Base-by-base conservation (phyloP, 345 rosid genomes). In the Trapa bicornis region DNA sequence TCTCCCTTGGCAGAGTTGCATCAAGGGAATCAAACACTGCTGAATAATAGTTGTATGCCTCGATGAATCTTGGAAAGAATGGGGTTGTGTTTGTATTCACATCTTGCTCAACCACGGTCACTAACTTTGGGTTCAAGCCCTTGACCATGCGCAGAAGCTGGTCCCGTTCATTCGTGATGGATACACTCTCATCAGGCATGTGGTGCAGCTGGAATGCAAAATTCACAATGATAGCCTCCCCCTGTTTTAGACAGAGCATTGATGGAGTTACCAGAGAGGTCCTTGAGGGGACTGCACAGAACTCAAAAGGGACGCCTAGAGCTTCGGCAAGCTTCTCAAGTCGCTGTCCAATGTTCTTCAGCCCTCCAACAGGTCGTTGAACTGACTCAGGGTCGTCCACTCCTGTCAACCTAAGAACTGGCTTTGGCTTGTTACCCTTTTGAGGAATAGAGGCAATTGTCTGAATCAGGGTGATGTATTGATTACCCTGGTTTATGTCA, bases 101-200 rank as follows among this genome's bases (percentile, higher is more conserved):
- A 68, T 94, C 89, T 74, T 94, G 99, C 72, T 94, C 99, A 38
- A 94, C 92, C 3, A 94, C 86, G 17, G 97, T 94, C 41, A 94
- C 96, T 0, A 94, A 92, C 74, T 94, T 91, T 1, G 99, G 99
- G 67, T 82, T 86, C 45, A 94, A 65, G 81, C 91, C 82, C 86
- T 86, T 91, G 13, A 89, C 92, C 95, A 90, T 85, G 70, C 82
- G 86, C 61, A 94, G 97, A 13, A 94, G 92, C 80, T 84, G 91
- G 78, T 94, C 99, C 36, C 99, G 83, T 78, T 81, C 85, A 56
- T 94, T 94, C n/a, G 86, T 85, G 1, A 89, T 87, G 33, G 99
- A 89, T 62, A 94, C 99, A 58, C 99, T 94, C 80, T 94, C 99
- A 64, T 94, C 99, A 7, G 99, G 99, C 97, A 94, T 91, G 82